Base-by-base conservation (phyloP, 192 early-diverging fungal genomes). In the Coemansia sp. region DNA sequence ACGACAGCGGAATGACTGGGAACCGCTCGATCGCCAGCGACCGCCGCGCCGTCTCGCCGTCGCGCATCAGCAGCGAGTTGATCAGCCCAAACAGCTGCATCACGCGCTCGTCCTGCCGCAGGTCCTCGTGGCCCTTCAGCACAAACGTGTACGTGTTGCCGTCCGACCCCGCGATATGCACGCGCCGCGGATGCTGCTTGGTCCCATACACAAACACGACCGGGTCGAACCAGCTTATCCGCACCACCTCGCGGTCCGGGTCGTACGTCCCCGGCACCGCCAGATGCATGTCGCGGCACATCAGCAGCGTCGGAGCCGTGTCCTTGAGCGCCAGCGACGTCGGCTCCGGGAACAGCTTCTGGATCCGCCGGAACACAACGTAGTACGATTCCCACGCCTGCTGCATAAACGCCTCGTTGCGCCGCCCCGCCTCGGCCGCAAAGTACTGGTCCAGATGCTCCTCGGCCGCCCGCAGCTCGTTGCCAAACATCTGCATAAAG, bases 51-150 rank as follows among this genome's bases (percentile, higher is more conserved):
- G 94, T 95, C 51, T 95, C 90, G 0, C 88, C 60, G 62, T 97
- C 91, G 5, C 74, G 75, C 5, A 73, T 76, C 0, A 98, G 80
- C 19, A 97, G 61, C 4, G 92, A 94, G 68, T 97, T 98, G 33
- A 98, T 90, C 21, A 98, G 83, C 13, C 91, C 94, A 81, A 98
- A 98, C 29, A 97, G 62, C 70, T 98, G 95, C 94, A 98, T 98
- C 10, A 93, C 94, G 46, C 95, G 86, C 75, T 98, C 95, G 56
- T 98, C 95, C 66, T 95, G 93, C 22, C 94, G 86, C 32, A 98
- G 66, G 81, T 98, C 95, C 70, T 98, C 95, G 60, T 95, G 91
- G 41, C 90, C 95, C 79, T 98, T 98, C 43, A 97, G 77, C 46
- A 95, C 61, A 59, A 83, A 98, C 60, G 84, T 85, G 62, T 95